Conservation (phyloP, 2,329 filamentous ascomycete species). For the Sporothrix variecibatus region DNA sequence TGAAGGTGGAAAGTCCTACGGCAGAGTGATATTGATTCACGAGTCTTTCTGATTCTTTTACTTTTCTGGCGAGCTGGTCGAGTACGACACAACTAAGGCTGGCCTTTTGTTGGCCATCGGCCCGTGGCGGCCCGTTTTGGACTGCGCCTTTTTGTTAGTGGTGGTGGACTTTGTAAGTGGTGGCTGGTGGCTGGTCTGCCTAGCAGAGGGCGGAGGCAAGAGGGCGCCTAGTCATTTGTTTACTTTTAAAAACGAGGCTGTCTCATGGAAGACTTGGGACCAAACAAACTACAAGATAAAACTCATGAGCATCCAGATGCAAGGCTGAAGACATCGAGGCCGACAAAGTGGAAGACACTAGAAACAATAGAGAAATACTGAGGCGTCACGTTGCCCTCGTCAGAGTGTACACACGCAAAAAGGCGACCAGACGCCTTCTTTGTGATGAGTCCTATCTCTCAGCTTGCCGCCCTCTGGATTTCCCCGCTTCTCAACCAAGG, state of each 20-base stretch:
- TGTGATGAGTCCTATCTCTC: background rate
- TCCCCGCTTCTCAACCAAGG: background rate
- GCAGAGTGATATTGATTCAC: background rate
- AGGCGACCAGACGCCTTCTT: conserved; percentile 7
- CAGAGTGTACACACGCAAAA: background rate
- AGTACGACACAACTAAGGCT: too few relatives aligned
- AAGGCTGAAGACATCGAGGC: background rate
- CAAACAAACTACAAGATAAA: too few relatives aligned
- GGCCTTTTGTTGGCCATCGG: background rate
- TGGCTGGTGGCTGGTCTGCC: background rate
- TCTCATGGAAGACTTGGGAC: too few relatives aligned
- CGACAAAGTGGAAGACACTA: background rate
- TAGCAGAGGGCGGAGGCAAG: background rate
- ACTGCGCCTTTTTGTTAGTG: background rate
- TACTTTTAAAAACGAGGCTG: conserved; percentile 9
- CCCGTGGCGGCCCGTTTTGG: conserved; percentile 8
- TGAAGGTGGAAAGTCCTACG: background rate
- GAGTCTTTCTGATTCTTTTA: too few relatives aligned
- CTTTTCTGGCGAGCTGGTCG: background rate
- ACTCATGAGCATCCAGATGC: background rate
- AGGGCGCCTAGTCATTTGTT: background rate
- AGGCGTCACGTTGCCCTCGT: background rate
- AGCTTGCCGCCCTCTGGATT: background rate
- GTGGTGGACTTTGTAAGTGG: background rate
- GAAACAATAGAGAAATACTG: background rate